These are phyloP conservation scores for Blastobotrys serpentis DNA, from an alignment of 1,139 yeast genomes.

Conservation along the genomic window DNA sequence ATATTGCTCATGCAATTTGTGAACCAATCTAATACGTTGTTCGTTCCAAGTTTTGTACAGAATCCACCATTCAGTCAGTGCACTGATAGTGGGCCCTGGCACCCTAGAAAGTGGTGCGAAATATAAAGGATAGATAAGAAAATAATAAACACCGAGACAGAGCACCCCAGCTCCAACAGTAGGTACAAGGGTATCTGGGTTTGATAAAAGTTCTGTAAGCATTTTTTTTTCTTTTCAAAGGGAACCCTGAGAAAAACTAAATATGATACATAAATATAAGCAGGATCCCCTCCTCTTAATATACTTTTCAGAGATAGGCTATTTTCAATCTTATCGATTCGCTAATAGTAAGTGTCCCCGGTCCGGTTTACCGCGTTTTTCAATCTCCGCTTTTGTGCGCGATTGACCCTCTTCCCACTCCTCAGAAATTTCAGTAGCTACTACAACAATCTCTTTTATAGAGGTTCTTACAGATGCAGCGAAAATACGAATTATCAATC, in stretches of 20 bases:
- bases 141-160: slow-evolving; percentile 13
- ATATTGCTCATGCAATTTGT: slow-evolving; percentile 52
- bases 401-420: neutral
- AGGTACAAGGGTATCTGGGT: neutral
- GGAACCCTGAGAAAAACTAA: neutral
- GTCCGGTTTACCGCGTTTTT: neutral
- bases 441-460: neutral
- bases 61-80: slow-evolving; percentile 49
- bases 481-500: no score
- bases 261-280: neutral
- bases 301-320: no score
- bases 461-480: no score
- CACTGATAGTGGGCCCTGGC: slow-evolving; percentile 62
- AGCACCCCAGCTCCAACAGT: slow-evolving; percentile 1
- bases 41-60: slow-evolving; percentile 55
- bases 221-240: neutral
- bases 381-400: neutral
- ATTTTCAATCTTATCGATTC: no score
- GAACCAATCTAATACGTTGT: slow-evolving; percentile 51
- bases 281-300: neutral
- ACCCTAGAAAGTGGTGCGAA: slow-evolving; percentile 40
- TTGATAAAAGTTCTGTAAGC: neutral
- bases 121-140: slow-evolving; percentile 23
- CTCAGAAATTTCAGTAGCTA: neutral
- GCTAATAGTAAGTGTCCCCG: slow-evolving; percentile 3